These are phyloP conservation scores for Geranomyces variabilis DNA, from an alignment of 192 early-diverging fungal species.

Conservation along the genomic window DNA sequence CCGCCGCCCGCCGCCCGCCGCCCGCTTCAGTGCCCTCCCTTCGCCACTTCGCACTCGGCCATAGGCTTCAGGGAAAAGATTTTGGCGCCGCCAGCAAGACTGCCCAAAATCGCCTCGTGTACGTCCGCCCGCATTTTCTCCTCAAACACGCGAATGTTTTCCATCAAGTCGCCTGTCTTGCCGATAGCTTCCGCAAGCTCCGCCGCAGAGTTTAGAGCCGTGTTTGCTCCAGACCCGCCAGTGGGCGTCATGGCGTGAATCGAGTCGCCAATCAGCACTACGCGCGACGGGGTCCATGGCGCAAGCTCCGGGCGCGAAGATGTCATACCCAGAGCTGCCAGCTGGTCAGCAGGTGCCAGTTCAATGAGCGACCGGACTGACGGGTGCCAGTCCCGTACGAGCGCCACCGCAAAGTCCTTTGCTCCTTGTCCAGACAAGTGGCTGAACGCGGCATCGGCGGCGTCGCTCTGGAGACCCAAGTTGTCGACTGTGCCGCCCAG, in stretches of 20 bases:
- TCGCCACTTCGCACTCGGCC: too few relatives aligned
- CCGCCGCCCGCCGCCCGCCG: too few relatives aligned
- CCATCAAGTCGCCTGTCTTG: not conserved
- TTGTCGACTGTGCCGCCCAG: not conserved
- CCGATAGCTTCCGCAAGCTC: slow-evolving; percentile 21
- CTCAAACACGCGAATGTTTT: too few relatives aligned
- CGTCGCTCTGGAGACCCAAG: not conserved
- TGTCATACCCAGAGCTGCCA: not conserved
- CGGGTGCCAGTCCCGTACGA: not conserved
- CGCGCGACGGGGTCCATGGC: not conserved
- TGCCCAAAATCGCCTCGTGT: too few relatives aligned
- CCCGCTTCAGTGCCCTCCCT: too few relatives aligned
- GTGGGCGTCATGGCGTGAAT: slow-evolving; percentile 30
- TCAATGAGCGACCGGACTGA: not conserved
- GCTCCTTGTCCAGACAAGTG: not conserved
- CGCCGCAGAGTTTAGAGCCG: slow-evolving; percentile 25
- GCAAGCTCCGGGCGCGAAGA: not conserved
- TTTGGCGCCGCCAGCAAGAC: too few relatives aligned
- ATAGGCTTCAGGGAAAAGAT: too few relatives aligned
- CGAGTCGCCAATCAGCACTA: slow-evolving; percentile 26
- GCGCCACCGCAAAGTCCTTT: not conserved
- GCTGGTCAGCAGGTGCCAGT: not conserved
- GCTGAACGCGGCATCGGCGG: not conserved
- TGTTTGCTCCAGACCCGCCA: slow-evolving; percentile 31
- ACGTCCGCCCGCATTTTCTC: too few relatives aligned